These are phyloP conservation scores for Xylaria sp. DNA, from an alignment of 2,329 filamentous ascomycete genomes.

Conservation along the genomic window DNA sequence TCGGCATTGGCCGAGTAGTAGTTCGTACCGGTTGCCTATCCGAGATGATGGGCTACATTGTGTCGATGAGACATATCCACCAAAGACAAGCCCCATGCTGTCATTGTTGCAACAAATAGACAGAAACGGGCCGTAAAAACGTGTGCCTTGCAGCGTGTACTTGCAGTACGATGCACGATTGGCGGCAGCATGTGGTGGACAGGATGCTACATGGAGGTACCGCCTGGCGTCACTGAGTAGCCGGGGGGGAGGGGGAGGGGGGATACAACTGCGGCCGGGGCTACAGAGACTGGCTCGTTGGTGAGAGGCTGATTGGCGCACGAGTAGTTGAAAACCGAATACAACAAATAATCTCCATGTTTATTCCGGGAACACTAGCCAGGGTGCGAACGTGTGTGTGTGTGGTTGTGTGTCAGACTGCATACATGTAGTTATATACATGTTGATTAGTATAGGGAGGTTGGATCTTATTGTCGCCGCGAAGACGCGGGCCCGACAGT, in stretches of 20 bases:
- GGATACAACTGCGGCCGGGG: not conserved
- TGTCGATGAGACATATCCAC: conserved; percentile 8
- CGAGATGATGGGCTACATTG: conserved; percentile 12
- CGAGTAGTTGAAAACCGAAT: not conserved
- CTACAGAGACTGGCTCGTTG: too few species aligned
- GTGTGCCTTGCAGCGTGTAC: conserved; percentile 11
- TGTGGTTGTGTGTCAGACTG: not conserved
- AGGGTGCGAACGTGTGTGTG: not conserved
- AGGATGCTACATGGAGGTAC: not conserved
- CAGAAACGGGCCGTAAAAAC: conserved; percentile 18
- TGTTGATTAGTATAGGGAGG: too few species aligned
- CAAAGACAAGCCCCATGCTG: conserved; percentile 14
- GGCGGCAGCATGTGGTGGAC: not conserved
- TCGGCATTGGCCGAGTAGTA: conserved; percentile 22
- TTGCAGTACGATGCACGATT: conserved; percentile 8
- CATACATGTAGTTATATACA: too few species aligned
- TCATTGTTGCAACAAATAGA: conserved; percentile 6
- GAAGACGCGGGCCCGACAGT: not conserved
- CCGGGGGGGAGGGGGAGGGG: not conserved
- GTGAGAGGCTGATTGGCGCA: not conserved
- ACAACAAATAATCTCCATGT: not conserved
- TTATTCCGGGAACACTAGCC: not conserved
- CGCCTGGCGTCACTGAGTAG: not conserved
- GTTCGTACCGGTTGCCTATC: conserved; percentile 16
- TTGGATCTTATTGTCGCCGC: not conserved